A percentile compares a stretch with the other conserved stretches of the same genome.
phyloP scores from a whole-genome alignment of 1,284 basidiomycete species.

The Marasmius sp. region DNA sequence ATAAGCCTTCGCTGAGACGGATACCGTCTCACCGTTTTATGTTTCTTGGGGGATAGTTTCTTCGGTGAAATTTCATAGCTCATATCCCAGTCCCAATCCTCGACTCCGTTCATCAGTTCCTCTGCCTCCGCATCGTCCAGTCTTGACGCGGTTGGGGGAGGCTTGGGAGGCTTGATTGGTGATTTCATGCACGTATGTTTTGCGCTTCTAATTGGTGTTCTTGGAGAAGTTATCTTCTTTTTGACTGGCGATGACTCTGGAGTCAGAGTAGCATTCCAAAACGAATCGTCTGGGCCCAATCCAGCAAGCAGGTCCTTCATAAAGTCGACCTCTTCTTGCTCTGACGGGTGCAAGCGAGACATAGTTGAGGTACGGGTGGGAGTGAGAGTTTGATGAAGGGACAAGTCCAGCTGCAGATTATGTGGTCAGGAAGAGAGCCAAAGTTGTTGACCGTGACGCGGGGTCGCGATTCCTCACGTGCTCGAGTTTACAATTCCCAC shows the following conservation, averaged over 20 bases:
- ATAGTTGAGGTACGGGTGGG: not conserved
- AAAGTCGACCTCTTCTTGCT: constrained; percentile 43
- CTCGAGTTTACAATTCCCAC: too few relatives aligned
- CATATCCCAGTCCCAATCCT: constrained; percentile 57
- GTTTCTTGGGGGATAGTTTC: constrained; percentile 15
- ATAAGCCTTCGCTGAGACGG: not conserved
- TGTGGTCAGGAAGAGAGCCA: too few relatives aligned
- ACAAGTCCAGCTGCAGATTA: too few relatives aligned
- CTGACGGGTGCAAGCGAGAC: constrained; percentile 1
- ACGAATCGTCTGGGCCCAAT: constrained; percentile 37
- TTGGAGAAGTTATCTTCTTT: constrained; percentile 6
- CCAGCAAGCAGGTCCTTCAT: constrained; percentile 46
- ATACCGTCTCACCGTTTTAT: not conserved
- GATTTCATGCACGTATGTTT: constrained; percentile 1
- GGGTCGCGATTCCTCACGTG: too few relatives aligned
- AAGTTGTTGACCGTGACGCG: too few relatives aligned
- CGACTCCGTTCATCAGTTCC: constrained; percentile 51
- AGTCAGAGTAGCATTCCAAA: constrained; percentile 40
- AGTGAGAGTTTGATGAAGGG: too few relatives aligned
- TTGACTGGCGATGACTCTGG: constrained; percentile 31
- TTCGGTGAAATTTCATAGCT: constrained; percentile 34
- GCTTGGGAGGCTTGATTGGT: constrained; percentile 6
- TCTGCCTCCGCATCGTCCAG: constrained; percentile 36
- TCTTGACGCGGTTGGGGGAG: constrained; percentile 16
- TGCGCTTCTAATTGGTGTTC: constrained; percentile 1